A percentile compares a stretch with the other conserved stretches of the same genome.
phyloP scores from a whole-genome alignment of 2,329 filamentous ascomycete species.

The Ambrosiella cleistominuta region DNA sequence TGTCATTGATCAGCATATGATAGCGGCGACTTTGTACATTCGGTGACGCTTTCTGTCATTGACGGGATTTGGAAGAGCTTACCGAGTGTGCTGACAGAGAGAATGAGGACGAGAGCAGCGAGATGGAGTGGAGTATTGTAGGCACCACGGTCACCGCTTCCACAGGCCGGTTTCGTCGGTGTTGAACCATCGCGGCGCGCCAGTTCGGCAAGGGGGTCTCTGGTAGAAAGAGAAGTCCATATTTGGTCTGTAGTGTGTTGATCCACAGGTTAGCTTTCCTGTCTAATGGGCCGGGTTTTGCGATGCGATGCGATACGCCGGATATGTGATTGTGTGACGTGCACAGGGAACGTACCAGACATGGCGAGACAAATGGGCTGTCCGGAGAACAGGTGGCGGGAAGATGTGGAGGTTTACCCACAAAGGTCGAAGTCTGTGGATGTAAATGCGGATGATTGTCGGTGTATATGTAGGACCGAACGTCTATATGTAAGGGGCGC shows the following conservation, averaged over 20 bases:
- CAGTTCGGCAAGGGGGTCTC: constrained; percentile 35
- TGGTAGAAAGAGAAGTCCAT: constrained; percentile 35
- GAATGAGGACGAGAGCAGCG: constrained; percentile 48
- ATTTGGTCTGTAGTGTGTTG: constrained; percentile 13
- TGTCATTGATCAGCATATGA: neutral
- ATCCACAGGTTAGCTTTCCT: neutral
- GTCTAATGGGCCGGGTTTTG: too few species aligned
- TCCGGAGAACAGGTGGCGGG: too few species aligned
- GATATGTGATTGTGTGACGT: too few species aligned
- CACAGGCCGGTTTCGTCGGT: constrained; percentile 31
- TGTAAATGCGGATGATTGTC: too few species aligned
- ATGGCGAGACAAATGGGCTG: too few species aligned
- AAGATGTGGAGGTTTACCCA: too few species aligned
- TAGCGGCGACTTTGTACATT: neutral
- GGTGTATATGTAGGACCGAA: too few species aligned
- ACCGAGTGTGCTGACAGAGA: constrained; percentile 42
- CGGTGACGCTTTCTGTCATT: too few species aligned
- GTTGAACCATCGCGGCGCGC: constrained; percentile 24
- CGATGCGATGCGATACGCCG: too few species aligned
- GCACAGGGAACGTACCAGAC: too few species aligned
- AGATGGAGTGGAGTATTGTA: constrained; percentile 54
- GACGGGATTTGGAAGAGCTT: constrained; percentile 15
- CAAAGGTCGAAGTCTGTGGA: too few species aligned
- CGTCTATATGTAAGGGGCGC: too few species aligned
- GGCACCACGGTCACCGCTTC: constrained; percentile 29